Percentiles rank a stretch among this genome's conserved stretches.
These are phyloP conservation scores for Trametes meyenii DNA, from an alignment of 768 basidiomycete species.

Conservation along the genomic window DNA sequence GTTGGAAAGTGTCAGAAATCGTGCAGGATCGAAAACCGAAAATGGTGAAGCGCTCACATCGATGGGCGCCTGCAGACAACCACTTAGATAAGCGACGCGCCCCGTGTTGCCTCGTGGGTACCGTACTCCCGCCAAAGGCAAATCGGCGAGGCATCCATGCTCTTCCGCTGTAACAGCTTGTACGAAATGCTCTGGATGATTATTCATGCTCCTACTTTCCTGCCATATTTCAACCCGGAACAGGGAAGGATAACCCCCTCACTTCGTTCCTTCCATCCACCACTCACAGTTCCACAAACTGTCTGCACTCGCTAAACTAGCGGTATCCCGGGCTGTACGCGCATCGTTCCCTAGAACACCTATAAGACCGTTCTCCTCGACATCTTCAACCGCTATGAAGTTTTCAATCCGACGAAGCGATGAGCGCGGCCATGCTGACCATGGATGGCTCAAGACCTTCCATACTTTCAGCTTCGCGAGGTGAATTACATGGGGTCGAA, in stretches of 20 bases:
- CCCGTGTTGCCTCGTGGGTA: conserved; percentile 20
- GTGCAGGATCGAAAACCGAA: conserved; percentile 20
- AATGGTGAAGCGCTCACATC: conserved; percentile 15
- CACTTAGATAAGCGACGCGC: conserved; percentile 17
- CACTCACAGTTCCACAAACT: conserved; percentile 7
- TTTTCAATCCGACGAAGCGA: conserved; percentile 41
- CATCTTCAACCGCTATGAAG: conserved; percentile 23
- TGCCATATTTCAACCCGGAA: not conserved
- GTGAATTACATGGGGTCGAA: conserved; percentile 41
- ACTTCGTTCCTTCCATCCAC: not conserved
- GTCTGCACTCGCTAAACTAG: conserved; percentile 9
- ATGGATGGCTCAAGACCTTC: conserved; percentile 59
- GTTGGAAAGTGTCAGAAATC: not conserved
- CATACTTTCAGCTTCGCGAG: conserved; percentile 78
- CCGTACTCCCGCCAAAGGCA: conserved; percentile 16
- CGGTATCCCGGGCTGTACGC: not conserved
- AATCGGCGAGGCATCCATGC: conserved; percentile 2
- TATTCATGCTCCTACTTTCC: not conserved
- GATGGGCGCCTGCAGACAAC: conserved; percentile 1
- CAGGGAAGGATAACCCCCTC: not conserved
- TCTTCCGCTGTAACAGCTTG: conserved; percentile 4
- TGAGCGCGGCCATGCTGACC: conserved; percentile 51
- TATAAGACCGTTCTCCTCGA: conserved; percentile 4
- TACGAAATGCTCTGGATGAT: conserved; percentile 5
- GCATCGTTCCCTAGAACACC: not conserved